phyloP scores from a whole-genome alignment of 352 stramenopile species.

The Globisporangium viniferum region DNA sequence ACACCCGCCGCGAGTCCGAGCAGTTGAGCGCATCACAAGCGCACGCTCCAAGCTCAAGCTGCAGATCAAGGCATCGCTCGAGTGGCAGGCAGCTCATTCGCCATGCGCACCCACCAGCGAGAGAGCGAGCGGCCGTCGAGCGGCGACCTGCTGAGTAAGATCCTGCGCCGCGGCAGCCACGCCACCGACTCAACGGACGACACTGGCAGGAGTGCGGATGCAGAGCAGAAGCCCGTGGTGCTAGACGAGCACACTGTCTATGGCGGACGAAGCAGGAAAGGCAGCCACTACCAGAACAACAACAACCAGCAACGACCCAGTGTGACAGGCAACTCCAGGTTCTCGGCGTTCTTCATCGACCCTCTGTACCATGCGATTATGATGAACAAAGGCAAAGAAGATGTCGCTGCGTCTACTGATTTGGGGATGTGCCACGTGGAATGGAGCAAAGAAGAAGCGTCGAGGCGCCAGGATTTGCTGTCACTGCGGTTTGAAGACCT shows the following conservation, averaged over 20 bases:
- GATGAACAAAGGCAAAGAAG: slow-evolving; percentile 17
- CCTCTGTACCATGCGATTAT: slow-evolving; percentile 20
- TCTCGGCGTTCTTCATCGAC: slow-evolving; percentile 21
- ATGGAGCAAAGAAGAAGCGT: slow-evolving; percentile 1
- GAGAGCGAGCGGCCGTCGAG: slow-evolving; percentile 17
- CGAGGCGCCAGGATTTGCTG: slow-evolving; percentile 8
- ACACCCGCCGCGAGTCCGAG: neutral
- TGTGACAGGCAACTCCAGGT: slow-evolving; percentile 12
- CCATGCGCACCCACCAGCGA: slow-evolving; percentile 17
- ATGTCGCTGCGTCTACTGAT: slow-evolving; percentile 3
- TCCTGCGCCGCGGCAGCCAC: slow-evolving; percentile 21
- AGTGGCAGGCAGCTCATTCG: neutral
- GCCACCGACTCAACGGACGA: slow-evolving; percentile 10
- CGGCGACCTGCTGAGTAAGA: slow-evolving; percentile 23
- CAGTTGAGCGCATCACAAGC: neutral
- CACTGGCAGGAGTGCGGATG: neutral
- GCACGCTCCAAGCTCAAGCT: neutral
- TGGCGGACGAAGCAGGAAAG: neutral
- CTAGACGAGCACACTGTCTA: neutral
- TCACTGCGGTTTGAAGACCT: slow-evolving; percentile 16
- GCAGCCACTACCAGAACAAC: slow-evolving; percentile 9
- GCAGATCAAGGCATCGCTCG: neutral
- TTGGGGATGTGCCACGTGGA: neutral
- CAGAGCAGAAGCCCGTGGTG: neutral
- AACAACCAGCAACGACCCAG: slow-evolving; percentile 18